Evolutionary conservation across 2,329 filamentous ascomycete genomes (phyloP), one percentile per base, ranked within the genome.

Genomic region (Colletotrichum sp.): DNA sequence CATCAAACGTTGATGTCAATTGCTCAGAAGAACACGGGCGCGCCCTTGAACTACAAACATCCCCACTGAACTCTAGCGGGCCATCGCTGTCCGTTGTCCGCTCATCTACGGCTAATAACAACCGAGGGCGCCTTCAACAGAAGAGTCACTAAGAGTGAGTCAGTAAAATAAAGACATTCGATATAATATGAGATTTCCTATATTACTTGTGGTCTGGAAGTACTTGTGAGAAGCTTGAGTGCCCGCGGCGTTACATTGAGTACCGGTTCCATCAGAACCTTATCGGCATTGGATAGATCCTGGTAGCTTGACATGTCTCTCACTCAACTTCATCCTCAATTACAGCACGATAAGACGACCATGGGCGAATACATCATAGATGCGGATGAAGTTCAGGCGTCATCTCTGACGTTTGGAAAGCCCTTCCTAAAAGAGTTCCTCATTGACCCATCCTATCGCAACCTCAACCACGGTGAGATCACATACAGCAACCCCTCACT

Each of bases 401-500:
- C 55, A 3, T 52, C 64, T 15, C 2, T 9, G 21, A 58, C 74
- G 21, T 85, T 86, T 70, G 86, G 86, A 26, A 82, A 81, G 48
- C 71, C 75, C 1, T 78, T 94, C 80, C 87, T 89, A 73, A 89
- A 92, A 77, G 89, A 94, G 48, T 97, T 96, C 82, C 84, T 92
- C n/a, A 91, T 96, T 75, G 91, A 92, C 64, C 88, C 91, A 0
- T 87, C 87, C n/a, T 95, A 92, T 82, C 88, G 87, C 67, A 96
- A 95, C 81, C 86, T 98, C 69, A 98, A 98, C 83, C 94, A 98
- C 81, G 95, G 94, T 94, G 85, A 77, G 34, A 64, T 8, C 32
- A 26, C 18, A 34, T 9, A 12, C 32, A 36, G 4, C 34, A 67
- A 13, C 18, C 36, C 16, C 26, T 36, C 21, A 21, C 52, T 48